Base-by-base conservation (phyloP, 495 filamentous ascomycete genomes). In the Talaromyces borbonicus region DNA sequence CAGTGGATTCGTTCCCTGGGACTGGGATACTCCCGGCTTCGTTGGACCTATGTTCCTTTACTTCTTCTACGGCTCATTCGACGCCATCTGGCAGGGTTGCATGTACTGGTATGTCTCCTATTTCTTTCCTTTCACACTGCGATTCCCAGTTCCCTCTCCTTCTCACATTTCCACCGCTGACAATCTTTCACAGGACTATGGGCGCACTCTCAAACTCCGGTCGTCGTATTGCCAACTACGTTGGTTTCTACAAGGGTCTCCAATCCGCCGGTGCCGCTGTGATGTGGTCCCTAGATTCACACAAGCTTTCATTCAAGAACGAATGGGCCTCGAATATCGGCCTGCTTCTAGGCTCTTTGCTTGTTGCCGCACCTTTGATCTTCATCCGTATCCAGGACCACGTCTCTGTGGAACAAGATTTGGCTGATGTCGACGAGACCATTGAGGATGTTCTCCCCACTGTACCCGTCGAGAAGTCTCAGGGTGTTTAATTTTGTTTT, bases 161-260 rank as follows among this genome's bases (percentile, higher is more conserved):
- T n/a, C n/a, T n/a, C n/a, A n/a, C n/a, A n/a, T n/a, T n/a, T n/a
- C n/a, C n/a, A n/a, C n/a, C n/a, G n/a, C n/a, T n/a, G n/a, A n/a
- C n/a, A 27, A 19, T 33, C 54, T 42, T 45, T 24, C 5, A 38
- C 43, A 85, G 80, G 81, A 79, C 80, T 65, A 94, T 95, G 83
- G 89, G 89, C 35, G 77, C 89, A 8, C 71, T 93, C 43, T 86
- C 84, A 50, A 95, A 95, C 72, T 90, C 89, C 20, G 81, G 85
- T 48, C 84, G 89, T 54, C 90, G 87, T 55, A 78, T 88, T 12
- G 89, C 89, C 62, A 92, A 94, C 69, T 79, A 89, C 54, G 79
- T 86, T 12, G 89, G 89, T 37, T 94, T 89, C 71, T 94, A 94
- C 77, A 94, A 94, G 57, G 87, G 85, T 35, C 79, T 95, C 49